phyloP scores from a whole-genome alignment of 805 yeast genomes.

The Brettanomyces custersianus region DNA sequence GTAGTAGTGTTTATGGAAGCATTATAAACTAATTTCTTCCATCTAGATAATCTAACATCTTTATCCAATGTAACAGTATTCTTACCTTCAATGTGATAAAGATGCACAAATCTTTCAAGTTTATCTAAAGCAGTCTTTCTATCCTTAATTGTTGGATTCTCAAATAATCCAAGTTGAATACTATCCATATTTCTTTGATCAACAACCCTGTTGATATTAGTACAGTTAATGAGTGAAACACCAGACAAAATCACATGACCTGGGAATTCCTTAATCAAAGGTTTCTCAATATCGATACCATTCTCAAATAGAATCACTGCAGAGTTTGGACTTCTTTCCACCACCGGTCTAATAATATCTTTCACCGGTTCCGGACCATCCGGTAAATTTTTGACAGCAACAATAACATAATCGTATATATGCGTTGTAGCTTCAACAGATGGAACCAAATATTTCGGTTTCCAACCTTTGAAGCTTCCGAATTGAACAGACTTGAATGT shows the following conservation, averaged over 20 bases:
- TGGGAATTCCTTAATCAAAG: slow-evolving; percentile 25
- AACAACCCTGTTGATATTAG: slow-evolving; percentile 18
- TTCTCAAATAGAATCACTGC: slow-evolving; percentile 29
- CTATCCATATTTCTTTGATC: slow-evolving; percentile 25
- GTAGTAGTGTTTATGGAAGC: slow-evolving; percentile 35
- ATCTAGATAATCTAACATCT: slow-evolving; percentile 28
- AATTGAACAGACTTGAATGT: slow-evolving; percentile 51
- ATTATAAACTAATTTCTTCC: slow-evolving; percentile 37
- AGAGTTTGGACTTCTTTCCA: slow-evolving; percentile 18
- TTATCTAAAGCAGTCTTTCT: slow-evolving; percentile 11
- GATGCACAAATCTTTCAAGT: slow-evolving; percentile 19
- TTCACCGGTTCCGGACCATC: slow-evolving; percentile 38
- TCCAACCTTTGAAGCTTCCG: slow-evolving; percentile 46
- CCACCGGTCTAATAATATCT: slow-evolving; percentile 31
- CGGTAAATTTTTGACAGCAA: slow-evolving; percentile 54
- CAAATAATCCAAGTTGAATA: slow-evolving; percentile 25
- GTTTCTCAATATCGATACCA: slow-evolving; percentile 31
- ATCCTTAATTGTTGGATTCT: slow-evolving; percentile 19
- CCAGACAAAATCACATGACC: slow-evolving; percentile 27
- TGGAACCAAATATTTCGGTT: slow-evolving; percentile 37
- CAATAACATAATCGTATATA: slow-evolving; percentile 44
- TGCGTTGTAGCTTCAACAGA: slow-evolving; percentile 36
- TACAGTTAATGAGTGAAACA: slow-evolving; percentile 27
- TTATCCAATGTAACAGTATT: slow-evolving; percentile 20
- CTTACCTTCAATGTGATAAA: slow-evolving; percentile 20